Conservation (phyloP, 1,284 basidiomycete species). For the Exobasidium rhododendri region DNA sequence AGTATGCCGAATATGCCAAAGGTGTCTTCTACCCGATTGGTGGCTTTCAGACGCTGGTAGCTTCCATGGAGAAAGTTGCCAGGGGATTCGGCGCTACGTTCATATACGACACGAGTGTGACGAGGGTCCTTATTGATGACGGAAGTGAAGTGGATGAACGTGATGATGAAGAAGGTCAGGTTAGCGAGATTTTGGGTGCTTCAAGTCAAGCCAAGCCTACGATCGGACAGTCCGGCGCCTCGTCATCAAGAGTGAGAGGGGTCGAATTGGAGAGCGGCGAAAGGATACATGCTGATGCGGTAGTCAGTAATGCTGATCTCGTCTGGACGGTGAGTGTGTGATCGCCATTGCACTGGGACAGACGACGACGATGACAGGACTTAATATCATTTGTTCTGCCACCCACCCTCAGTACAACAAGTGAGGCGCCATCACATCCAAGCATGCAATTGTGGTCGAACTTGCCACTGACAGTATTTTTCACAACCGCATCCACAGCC, state of each 20-base stretch:
- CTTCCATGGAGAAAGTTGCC: constrained; percentile 58
- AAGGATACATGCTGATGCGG: constrained; percentile 58
- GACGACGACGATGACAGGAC: too few species aligned
- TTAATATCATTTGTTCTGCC: too few species aligned
- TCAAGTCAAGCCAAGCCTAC: background rate
- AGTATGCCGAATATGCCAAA: constrained; percentile 61
- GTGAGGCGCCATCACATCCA: constrained; percentile 14
- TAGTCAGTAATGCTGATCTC: constrained; percentile 61
- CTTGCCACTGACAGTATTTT: constrained; percentile 4
- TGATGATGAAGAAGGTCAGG: constrained; percentile 24
- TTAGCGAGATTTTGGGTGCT: constrained; percentile 18
- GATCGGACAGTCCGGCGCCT: background rate
- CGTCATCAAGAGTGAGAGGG: constrained; percentile 35
- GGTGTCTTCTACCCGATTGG: constrained; percentile 61
- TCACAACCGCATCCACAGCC: constrained; percentile 49
- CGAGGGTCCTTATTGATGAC: constrained; percentile 49
- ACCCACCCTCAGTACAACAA: constrained; percentile 48
- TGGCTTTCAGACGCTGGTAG: constrained; percentile 59
- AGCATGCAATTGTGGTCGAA: background rate
- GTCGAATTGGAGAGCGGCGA: constrained; percentile 58
- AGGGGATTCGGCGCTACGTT: constrained; percentile 56
- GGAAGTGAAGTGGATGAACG: background rate
- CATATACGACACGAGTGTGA: constrained; percentile 57
- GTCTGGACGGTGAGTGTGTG: constrained; percentile 55
- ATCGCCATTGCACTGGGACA: background rate